Evolutionary conservation across 2,329 filamentous ascomycete genomes (phyloP), one percentile per base, ranked within the genome.

Genomic region (Fusarium equiseti): DNA sequence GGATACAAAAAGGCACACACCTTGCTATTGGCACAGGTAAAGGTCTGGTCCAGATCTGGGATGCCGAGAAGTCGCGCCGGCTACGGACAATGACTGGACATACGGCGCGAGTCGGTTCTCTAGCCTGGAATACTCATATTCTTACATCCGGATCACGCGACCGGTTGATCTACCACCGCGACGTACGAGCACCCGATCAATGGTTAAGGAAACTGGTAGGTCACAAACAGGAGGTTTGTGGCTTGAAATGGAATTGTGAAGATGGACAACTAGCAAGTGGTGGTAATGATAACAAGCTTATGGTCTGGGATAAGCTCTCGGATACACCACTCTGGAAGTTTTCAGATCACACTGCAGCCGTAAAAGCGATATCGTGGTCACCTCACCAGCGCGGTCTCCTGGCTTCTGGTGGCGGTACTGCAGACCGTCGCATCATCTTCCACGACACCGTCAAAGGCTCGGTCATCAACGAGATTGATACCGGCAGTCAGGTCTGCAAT

Each of bases 101-200:
- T 80, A 96, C 94, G 1, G 94, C 92, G 64, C 90, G 96, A 64
- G 96, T 99, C 42, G 96, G 96, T 26, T 94, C 95, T 31, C 84
- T 99, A 66, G 96, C 96, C 1, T 99, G 96, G 96, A 99, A 99
- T 76, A 94, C 96, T 54, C 96, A 99, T 78, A 97, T 99, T 59
- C 89, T 99, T 24, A 97, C 95, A 1, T 98, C 96, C 5, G 96
- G 96, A 24, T 98, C 95, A 29, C 89, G 96, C 53, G 96, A 99
- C 82, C 92, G 96, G 35, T 85, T 93, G 13, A 99, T 99, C 66
- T 97, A 96, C 76, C 96, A 99, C 78, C 93, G 96, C 61, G 96
- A 99, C 79, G 96, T 99, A 27, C 91, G 96, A 63, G 92, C 93
- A 40, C 94, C 95, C 1, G 93, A 97, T 68, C 96, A 98, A 79